Evolutionary conservation across 192 early-diverging fungal species (phyloP), one percentile per base, ranked within the genome.

Genomic region (Coemansia aciculifera): DNA sequence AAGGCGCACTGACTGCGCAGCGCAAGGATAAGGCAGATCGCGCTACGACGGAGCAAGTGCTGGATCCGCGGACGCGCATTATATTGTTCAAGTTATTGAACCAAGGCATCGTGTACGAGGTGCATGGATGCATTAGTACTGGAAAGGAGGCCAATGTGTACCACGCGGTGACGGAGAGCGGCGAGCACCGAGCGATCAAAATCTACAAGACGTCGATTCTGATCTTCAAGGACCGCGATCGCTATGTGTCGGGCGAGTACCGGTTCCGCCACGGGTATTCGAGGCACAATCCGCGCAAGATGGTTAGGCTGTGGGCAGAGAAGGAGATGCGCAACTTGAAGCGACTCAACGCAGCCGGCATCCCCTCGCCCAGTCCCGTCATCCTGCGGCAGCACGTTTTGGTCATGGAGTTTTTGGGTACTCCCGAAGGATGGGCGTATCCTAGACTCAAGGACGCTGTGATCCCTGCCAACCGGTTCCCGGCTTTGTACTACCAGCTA

Each of bases 91-190:
- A 98, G 75, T 84, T 99, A 79, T 79, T 99, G 63, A 97, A 97
- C 82, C 83, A 89, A 46, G 91, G 92, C 57, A 76, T 94, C 5
- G 92, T 99, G 63, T 90, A 93, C 71, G 94, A 95, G 68, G 90
- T 99, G 66, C 95, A 99, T 72, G 97, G 97, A 1, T 99, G 97
- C 79, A 90, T 99, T 51, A 94, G 92, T 74, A 99, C 97, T 0
- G 97, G 97, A 12, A 99, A 99, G 74, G 97, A 99, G 81, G 97
- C 97, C 66, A 99, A 99, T 76, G 97, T 99, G 17, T 99, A 99
- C 68, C 96, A 99, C 63, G 97, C 97, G 7, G 82, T 87, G 15
- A 97, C 95, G 10, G 93, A 93, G 51, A 69, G 83, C 12, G 92
- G 91, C 29, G 79, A 86, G 44, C 94, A 97, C 71, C 83, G 91